Evolutionary conservation across 2,329 filamentous ascomycete species (phyloP).

Genomic region (Penicillium sclerotigenum): DNA sequence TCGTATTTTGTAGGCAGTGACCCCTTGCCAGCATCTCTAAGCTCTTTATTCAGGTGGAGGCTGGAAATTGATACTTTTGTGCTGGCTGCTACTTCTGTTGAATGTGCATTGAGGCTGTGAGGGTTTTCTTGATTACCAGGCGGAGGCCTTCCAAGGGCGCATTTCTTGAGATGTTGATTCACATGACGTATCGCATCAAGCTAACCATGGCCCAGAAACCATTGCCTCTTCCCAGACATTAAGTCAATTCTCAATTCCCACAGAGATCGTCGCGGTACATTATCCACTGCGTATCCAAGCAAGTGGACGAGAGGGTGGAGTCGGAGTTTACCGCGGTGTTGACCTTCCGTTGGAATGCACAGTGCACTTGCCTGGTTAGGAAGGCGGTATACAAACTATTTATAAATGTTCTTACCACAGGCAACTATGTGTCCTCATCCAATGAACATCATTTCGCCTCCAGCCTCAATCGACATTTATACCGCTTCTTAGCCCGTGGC

Average conservation of each 20-base stretch:
- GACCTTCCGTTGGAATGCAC: conserved; percentile 42
- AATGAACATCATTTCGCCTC: neutral
- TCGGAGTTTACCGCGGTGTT: conserved; percentile 46
- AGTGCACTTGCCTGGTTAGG: conserved; percentile 35
- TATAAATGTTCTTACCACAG: neutral
- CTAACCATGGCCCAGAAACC: neutral
- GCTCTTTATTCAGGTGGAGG: neutral
- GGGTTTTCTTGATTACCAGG: no score
- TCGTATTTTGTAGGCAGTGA: neutral
- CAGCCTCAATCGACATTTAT: neutral
- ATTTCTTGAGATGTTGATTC: neutral
- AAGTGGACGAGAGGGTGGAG: conserved; percentile 46
- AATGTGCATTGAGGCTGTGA: neutral
- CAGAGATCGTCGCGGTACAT: conserved; percentile 42
- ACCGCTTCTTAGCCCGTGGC: conserved; percentile 44
- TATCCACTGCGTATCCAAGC: conserved; percentile 50
- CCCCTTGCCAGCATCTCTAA: neutral
- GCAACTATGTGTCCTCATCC: neutral
- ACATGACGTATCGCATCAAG: neutral
- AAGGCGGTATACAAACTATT: neutral
- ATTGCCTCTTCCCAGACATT: neutral
- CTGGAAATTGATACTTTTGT: neutral
- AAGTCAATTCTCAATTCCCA: neutral
- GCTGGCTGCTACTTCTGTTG: neutral
- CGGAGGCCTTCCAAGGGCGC: neutral